Percentiles rank a stretch among this genome's conserved stretches.
Conservation (phyloP, 345 rosid genomes). For the Lenwebbia sp. region DNA sequence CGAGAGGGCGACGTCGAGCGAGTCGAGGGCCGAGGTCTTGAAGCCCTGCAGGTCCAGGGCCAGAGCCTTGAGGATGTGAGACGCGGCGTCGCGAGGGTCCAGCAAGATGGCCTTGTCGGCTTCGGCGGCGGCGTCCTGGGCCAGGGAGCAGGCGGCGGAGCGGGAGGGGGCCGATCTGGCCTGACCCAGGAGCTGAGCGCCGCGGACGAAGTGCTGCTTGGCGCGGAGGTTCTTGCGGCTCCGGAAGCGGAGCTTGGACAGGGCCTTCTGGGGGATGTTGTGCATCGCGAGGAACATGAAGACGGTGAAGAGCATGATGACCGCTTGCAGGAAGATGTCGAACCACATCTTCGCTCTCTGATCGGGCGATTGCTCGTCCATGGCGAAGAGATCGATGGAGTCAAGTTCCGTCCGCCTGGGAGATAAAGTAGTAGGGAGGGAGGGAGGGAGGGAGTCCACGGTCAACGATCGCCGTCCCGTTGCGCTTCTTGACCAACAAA, state of each 20-base stretch:
- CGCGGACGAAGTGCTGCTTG: slow-evolving; percentile 56
- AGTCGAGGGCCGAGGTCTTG: slow-evolving; percentile 53
- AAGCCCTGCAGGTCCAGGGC: slow-evolving; percentile 55
- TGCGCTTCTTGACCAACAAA: neutral
- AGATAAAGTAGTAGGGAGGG: neutral
- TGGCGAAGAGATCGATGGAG: neutral
- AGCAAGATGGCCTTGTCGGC: slow-evolving; percentile 42
- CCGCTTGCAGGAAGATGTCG: slow-evolving; percentile 43
- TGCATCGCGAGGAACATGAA: slow-evolving; percentile 49
- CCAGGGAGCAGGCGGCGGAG: slow-evolving; percentile 28
- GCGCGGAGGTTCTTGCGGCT: slow-evolving; percentile 28
- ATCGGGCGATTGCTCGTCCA: neutral
- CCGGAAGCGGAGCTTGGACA: slow-evolving; percentile 37
- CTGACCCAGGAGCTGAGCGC: slow-evolving; percentile 48
- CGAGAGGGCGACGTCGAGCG: slow-evolving; percentile 48
- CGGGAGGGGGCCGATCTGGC: slow-evolving; percentile 46
- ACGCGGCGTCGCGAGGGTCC: slow-evolving; percentile 52
- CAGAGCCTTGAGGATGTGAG: slow-evolving; percentile 49
- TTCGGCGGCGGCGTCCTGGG: slow-evolving; percentile 43
- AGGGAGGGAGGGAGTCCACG: neutral
- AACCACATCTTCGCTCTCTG: slow-evolving; percentile 18
- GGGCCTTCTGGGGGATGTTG: slow-evolving; percentile 41
- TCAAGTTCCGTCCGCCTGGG: neutral
- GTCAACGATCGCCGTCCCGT: neutral
- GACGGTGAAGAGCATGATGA: slow-evolving; percentile 21